These are phyloP conservation scores for Penicillium bialowiezense DNA, from an alignment of 495 filamentous ascomycete species.

Conservation along the genomic window DNA sequence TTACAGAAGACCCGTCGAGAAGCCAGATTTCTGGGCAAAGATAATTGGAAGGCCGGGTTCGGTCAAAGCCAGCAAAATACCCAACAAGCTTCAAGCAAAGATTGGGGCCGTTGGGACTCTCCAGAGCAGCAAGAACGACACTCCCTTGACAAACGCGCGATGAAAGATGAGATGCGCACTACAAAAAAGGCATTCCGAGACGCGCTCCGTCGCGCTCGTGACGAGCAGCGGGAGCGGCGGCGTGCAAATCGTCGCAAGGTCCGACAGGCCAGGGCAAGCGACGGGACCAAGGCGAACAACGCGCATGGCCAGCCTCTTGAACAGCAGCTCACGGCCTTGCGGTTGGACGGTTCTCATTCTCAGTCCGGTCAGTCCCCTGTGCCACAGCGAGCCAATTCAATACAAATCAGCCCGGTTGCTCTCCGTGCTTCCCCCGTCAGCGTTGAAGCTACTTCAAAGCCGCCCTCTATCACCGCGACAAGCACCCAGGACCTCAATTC, in stretches of 20 bases:
- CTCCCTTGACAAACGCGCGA: constrained; percentile 26
- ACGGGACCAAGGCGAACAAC: constrained; percentile 6
- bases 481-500: constrained; percentile 10
- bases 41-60: constrained; percentile 24
- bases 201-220: constrained; percentile 36
- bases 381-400: background rate
- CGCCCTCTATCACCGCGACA: constrained; percentile 6
- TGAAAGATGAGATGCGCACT: constrained; percentile 40
- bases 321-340: constrained; percentile 18
- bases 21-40: constrained; percentile 21
- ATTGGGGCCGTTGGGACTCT: constrained; percentile 43
- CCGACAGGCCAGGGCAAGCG: background rate
- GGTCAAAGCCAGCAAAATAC: constrained; percentile 14
- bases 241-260: constrained; percentile 17
- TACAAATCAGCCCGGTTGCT: background rate
- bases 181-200: constrained; percentile 41
- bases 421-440: background rate
- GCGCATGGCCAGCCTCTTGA: constrained; percentile 5
- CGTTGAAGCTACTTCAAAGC: background rate
- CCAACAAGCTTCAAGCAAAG: constrained; percentile 7
- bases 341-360: constrained; percentile 9
- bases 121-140: constrained; percentile 36
- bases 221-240: constrained; percentile 36
- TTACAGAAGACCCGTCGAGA: constrained; percentile 40
- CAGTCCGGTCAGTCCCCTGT: background rate